Conservation (phyloP, 192 early-diverging fungal genomes). For the Funneliformis geosporum region DNA sequence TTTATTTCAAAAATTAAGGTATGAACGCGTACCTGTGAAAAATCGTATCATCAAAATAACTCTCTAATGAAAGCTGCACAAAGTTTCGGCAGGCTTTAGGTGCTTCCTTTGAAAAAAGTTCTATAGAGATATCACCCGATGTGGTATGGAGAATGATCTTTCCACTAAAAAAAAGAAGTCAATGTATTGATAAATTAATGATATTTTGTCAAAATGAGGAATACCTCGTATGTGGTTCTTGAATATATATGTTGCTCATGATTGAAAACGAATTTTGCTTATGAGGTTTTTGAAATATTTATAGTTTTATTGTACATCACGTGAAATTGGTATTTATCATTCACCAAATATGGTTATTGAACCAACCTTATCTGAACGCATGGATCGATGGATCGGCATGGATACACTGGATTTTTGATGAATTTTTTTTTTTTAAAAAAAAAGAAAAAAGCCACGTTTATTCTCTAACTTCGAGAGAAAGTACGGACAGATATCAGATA, state of each 20-base stretch:
- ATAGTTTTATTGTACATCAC: too few relatives aligned
- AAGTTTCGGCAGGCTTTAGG: conserved; percentile 95
- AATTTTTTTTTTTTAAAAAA: background rate
- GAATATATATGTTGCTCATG: conserved; percentile 16
- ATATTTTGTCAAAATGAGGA: background rate
- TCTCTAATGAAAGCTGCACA: conserved; percentile 88
- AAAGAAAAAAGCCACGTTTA: background rate
- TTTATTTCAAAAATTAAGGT: background rate
- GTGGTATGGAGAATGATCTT: conserved; percentile 85
- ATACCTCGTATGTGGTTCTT: conserved; percentile 4
- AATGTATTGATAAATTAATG: background rate
- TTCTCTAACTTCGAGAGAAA: background rate
- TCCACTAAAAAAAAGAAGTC: conserved; percentile 46
- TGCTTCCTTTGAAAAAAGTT: conserved; percentile 93
- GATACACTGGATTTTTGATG: too few relatives aligned
- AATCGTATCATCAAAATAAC: conserved; percentile 85
- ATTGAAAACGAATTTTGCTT: background rate
- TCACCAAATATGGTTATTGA: too few relatives aligned
- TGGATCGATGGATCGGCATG: too few relatives aligned
- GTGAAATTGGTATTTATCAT: too few relatives aligned
- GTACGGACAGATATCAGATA: background rate
- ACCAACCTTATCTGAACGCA: too few relatives aligned
- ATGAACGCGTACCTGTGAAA: conserved; percentile 70
- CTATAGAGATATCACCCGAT: conserved; percentile 84
- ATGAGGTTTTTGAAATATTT: too few relatives aligned